Conservation (phyloP, 495 filamentous ascomycete species). For the Neurospora discreta region DNA sequence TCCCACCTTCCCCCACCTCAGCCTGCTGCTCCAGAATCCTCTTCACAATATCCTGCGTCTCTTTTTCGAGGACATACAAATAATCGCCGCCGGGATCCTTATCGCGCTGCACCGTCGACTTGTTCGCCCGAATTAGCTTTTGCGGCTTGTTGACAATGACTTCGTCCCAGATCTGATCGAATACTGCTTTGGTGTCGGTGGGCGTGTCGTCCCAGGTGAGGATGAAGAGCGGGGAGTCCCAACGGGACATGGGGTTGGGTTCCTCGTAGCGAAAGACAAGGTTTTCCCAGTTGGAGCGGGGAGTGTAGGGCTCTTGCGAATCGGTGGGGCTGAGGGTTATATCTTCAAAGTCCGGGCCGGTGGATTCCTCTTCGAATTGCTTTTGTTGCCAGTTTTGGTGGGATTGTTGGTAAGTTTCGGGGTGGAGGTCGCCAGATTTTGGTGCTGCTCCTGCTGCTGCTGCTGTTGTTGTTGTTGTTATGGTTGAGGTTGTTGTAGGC, state of each 20-base stretch:
- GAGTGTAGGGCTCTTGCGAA: conserved; percentile 41
- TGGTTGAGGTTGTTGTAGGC: background rate
- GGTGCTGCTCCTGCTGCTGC: background rate
- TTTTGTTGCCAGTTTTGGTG: background rate
- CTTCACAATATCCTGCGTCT: conserved; percentile 71
- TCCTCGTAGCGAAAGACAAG: conserved; percentile 93
- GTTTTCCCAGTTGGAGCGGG: conserved; percentile 67
- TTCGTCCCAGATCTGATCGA: conserved; percentile 58
- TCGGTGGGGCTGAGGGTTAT: background rate
- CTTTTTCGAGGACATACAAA: conserved; percentile 73
- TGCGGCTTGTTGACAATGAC: conserved; percentile 51
- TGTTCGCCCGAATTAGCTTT: conserved; percentile 60
- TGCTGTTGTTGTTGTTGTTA: background rate
- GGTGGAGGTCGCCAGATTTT: background rate
- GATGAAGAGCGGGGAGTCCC: conserved; percentile 92
- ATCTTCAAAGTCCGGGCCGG: conserved; percentile 14
- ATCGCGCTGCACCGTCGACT: conserved; percentile 61
- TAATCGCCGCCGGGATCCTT: conserved; percentile 59
- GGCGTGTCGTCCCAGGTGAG: conserved; percentile 69
- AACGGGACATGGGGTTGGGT: conserved; percentile 86
- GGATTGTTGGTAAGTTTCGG: background rate
- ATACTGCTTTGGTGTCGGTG: conserved; percentile 27
- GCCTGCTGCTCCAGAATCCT: conserved; percentile 63
- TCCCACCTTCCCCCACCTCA: conserved; percentile 49
- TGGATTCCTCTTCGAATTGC: background rate